Evolutionary conservation across 208 protist genomes (phyloP).

Genomic region (Acanthamoeba royreba): DNA sequence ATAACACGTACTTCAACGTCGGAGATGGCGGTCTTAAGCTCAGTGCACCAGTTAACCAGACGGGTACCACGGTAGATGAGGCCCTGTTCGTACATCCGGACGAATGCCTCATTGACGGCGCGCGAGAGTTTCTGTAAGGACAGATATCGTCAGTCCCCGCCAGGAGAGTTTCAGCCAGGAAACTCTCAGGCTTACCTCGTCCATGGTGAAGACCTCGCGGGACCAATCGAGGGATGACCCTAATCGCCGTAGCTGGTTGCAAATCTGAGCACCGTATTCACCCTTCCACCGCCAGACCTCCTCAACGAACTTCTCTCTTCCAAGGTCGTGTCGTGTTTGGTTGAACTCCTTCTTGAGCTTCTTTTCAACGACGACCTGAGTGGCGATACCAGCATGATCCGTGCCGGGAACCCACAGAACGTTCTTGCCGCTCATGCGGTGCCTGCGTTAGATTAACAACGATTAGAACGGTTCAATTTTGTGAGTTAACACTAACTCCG

Average conservation of each 20-base stretch:
- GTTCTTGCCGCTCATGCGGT: slow-evolving; percentile 95
- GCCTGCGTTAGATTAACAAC: slow-evolving; percentile 18
- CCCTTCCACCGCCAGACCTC: slow-evolving; percentile 97
- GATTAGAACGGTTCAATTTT: not conserved
- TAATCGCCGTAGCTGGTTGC: slow-evolving; percentile 92
- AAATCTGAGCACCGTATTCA: slow-evolving; percentile 91
- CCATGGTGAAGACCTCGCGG: slow-evolving; percentile 98
- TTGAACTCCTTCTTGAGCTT: slow-evolving; percentile 84
- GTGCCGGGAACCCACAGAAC: slow-evolving; percentile 98
- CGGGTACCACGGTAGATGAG: slow-evolving; percentile 96
- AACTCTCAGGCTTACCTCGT: slow-evolving; percentile 68
- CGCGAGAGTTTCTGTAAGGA: slow-evolving; percentile 23
- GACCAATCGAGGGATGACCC: slow-evolving; percentile 98
- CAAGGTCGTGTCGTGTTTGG: slow-evolving; percentile 88
- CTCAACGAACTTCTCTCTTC: slow-evolving; percentile 95
- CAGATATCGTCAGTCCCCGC: not conserved
- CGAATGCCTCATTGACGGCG: slow-evolving; percentile 97
- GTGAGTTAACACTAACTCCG: not conserved
- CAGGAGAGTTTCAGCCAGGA: not conserved
- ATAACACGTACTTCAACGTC: slow-evolving; percentile 96
- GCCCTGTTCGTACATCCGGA: slow-evolving; percentile 92
- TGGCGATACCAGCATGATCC: slow-evolving; percentile 96
- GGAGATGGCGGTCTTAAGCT: slow-evolving; percentile 98
- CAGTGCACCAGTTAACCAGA: slow-evolving; percentile 98
- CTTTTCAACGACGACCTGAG: slow-evolving; percentile 95